Evolutionary conservation across 2,329 filamentous ascomycete genomes (phyloP).

Genomic region (Zymoseptoria tritici): DNA sequence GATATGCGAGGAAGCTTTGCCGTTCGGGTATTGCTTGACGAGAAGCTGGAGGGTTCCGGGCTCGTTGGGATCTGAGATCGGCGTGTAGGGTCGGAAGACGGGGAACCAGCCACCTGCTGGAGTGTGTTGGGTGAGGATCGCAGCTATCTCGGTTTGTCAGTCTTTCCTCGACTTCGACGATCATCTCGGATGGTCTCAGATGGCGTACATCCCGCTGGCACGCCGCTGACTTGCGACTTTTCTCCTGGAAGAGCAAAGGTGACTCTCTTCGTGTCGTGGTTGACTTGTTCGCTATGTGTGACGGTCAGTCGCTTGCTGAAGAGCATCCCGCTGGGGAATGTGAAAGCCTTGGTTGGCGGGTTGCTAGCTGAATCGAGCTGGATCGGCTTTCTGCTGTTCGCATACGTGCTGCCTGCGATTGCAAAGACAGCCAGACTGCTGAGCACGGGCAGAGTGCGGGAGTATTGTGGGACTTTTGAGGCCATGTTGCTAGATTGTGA

Average conservation of each 20-base stretch:
- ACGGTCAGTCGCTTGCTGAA: slow-evolving; percentile 27
- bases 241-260: slow-evolving; percentile 27
- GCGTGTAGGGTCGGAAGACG: slow-evolving; percentile 59
- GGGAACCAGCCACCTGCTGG: slow-evolving; percentile 51
- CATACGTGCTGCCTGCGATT: neutral
- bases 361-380: slow-evolving; percentile 24
- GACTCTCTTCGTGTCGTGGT: slow-evolving; percentile 29
- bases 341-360: slow-evolving; percentile 20
- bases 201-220: slow-evolving; percentile 24
- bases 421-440: neutral
- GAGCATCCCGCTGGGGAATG: slow-evolving; percentile 28
- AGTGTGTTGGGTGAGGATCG: slow-evolving; percentile 54
- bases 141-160: slow-evolving; percentile 31
- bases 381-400: slow-evolving; percentile 1
- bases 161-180: neutral
- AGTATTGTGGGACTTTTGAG: neutral
- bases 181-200: no score
- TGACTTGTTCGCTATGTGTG: slow-evolving; percentile 25
- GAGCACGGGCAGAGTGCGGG: neutral
- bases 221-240: slow-evolving; percentile 23
- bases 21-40: slow-evolving; percentile 61
- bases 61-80: slow-evolving; percentile 50
- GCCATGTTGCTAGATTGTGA: neutral
- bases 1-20: slow-evolving; percentile 58
- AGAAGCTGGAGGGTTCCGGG: slow-evolving; percentile 56